Percentiles rank a stretch among this genome's conserved stretches.
Evolutionary conservation across 176 grass and related monocot species (phyloP).

Genomic region (Hyparrhenia diplandra): DNA sequence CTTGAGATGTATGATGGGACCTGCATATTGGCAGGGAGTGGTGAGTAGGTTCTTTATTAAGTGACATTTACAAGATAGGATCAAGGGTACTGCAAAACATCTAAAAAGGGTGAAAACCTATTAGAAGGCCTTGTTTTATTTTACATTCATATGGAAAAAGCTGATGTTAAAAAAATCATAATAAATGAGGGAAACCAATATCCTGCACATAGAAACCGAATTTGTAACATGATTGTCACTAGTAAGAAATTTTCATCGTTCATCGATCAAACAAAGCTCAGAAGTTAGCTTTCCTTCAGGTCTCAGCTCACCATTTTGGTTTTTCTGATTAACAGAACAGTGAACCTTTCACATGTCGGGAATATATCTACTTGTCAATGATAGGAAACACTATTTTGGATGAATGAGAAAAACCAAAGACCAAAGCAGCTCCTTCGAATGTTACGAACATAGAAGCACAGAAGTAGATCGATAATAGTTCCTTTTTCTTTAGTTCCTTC

Average conservation of each 20-base stretch:
- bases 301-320: too few species aligned
- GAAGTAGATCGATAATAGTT: too few species aligned
- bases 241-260: not conserved
- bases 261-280: not conserved
- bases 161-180: not conserved
- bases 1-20: slow-evolving; percentile 97
- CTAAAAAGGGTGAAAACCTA: not conserved
- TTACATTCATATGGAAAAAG: not conserved
- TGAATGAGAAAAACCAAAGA: not conserved
- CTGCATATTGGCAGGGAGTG: slow-evolving; percentile 29
- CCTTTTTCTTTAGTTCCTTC: not conserved
- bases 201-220: not conserved
- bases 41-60: not conserved
- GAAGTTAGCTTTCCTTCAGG: not conserved
- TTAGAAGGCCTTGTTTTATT: not conserved
- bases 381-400: not conserved
- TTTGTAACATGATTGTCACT: not conserved
- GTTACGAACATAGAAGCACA: not conserved
- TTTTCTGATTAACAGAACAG: too few species aligned
- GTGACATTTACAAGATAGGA: not conserved
- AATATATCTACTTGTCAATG: not conserved
- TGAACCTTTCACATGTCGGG: not conserved
- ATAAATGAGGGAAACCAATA: not conserved
- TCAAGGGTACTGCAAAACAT: not conserved
- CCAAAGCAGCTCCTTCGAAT: not conserved